Percentiles rank a stretch among this genome's conserved stretches.
Evolutionary conservation across 192 early-diverging fungal genomes (phyloP).

Genomic region (Irineochytrium annulatum): DNA sequence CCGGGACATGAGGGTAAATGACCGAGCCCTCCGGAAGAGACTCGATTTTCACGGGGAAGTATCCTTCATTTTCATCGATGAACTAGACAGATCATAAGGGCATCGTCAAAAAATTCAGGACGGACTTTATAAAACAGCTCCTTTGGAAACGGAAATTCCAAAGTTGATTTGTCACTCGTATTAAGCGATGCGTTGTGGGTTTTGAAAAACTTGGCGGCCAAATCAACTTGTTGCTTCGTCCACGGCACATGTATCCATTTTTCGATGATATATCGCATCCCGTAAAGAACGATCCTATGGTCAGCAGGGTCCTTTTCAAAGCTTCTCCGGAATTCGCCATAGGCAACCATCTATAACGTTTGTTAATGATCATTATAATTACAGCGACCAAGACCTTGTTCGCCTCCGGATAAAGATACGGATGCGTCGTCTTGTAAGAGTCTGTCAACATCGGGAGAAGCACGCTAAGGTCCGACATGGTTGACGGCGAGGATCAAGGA

Average conservation of each 20-base stretch:
- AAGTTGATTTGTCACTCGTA: constrained; percentile 6
- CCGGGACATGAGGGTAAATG: constrained; percentile 73
- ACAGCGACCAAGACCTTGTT: constrained; percentile 35
- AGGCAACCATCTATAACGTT: constrained; percentile 62
- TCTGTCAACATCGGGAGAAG: constrained; percentile 72
- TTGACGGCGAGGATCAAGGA: no score
- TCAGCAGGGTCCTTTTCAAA: constrained; percentile 66
- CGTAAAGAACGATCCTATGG: constrained; percentile 75
- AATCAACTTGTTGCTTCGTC: constrained; percentile 64
- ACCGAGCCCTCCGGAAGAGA: constrained; percentile 78
- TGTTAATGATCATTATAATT: background rate
- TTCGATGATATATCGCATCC: constrained; percentile 81
- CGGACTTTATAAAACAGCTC: constrained; percentile 67
- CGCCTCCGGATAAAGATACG: constrained; percentile 69
- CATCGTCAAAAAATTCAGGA: background rate
- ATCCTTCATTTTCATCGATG: constrained; percentile 73
- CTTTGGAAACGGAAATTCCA: constrained; percentile 69
- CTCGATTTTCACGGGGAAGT: constrained; percentile 80
- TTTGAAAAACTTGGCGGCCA: constrained; percentile 64
- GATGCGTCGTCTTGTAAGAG: constrained; percentile 81
- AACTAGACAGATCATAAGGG: constrained; percentile 39
- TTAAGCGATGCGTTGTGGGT: constrained; percentile 65
- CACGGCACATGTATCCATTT: constrained; percentile 65
- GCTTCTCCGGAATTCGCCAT: constrained; percentile 72
- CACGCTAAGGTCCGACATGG: constrained; percentile 33